Conservation (phyloP, 306 rosid genomes). For the Trifolium pratense region DNA sequence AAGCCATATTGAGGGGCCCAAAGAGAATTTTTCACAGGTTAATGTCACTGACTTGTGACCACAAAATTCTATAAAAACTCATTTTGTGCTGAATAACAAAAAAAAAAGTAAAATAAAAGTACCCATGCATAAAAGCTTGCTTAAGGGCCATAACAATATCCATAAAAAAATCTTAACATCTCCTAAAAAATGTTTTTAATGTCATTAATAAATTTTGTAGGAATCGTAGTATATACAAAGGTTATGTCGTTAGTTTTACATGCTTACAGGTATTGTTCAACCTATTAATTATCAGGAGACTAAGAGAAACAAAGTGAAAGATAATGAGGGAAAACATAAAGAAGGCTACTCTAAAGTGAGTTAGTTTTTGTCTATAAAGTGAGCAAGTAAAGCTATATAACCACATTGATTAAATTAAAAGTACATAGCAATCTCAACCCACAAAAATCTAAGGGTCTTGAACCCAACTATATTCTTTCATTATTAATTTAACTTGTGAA, state of each 20-base stretch:
- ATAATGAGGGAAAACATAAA: conserved; percentile 1
- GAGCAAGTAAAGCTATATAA: background rate
- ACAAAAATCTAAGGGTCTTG: conserved; percentile 6
- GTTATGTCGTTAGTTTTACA: conserved; percentile 12
- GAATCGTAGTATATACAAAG: conserved; percentile 31
- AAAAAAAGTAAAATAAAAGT: background rate
- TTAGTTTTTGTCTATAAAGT: background rate
- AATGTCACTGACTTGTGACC: conserved; percentile 28
- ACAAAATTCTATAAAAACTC: conserved; percentile 1
- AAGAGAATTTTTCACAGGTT: background rate
- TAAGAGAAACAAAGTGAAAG: background rate
- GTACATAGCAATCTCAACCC: background rate
- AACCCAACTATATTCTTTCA: background rate
- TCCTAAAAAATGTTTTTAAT: conserved; percentile 30
- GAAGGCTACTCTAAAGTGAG: background rate
- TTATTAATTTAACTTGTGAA: background rate
- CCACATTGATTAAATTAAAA: background rate
- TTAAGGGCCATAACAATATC: conserved; percentile 32
- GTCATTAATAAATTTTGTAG: conserved; percentile 8
- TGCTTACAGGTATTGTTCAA: conserved; percentile 21
- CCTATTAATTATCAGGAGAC: conserved; percentile 25
- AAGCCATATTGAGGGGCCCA: too few relatives aligned
- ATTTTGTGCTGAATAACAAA: conserved; percentile 19
- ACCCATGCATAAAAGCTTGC: conserved; percentile 4
- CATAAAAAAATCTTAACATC: conserved; percentile 5